These are phyloP conservation scores for Colletotrichum gigasporum DNA, from an alignment of 2,329 filamentous ascomycete species.

Conservation along the genomic window DNA sequence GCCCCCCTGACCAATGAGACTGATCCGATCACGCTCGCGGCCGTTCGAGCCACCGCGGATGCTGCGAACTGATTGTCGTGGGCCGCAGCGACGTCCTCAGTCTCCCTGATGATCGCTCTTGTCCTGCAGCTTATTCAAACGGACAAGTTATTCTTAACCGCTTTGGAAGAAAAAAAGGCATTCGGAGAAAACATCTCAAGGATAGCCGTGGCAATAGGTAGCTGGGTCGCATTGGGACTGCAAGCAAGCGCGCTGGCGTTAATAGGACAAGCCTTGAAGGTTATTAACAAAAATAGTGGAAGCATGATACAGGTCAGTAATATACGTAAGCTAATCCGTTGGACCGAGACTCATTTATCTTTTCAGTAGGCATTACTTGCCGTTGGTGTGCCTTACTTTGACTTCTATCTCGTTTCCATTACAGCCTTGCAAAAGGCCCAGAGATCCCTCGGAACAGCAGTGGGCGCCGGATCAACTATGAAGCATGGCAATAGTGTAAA, in stretches of 20 bases:
- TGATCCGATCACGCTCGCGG: not conserved
- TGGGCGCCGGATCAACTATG: no score
- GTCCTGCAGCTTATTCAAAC: not conserved
- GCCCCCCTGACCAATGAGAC: not conserved
- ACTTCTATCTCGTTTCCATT: constrained; percentile 35
- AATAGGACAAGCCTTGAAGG: not conserved
- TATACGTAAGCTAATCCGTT: not conserved
- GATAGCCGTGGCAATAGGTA: not conserved
- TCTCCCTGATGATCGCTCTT: not conserved
- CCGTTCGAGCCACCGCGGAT: not conserved
- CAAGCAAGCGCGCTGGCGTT: not conserved
- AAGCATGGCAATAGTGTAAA: no score
- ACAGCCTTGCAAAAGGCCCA: no score
- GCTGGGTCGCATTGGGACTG: not conserved
- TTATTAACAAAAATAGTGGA: constrained; percentile 4
- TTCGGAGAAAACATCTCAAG: not conserved
- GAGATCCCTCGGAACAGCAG: no score
- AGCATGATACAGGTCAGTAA: constrained; percentile 38
- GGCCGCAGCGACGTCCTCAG: not conserved
- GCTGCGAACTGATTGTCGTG: not conserved
- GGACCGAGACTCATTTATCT: not conserved
- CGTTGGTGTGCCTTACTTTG: not conserved
- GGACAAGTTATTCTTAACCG: not conserved
- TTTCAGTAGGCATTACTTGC: not conserved
- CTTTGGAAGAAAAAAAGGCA: not conserved